These are phyloP conservation scores for Veloporphyrellus conicus DNA, from an alignment of 1,284 basidiomycete species.

Conservation along the genomic window DNA sequence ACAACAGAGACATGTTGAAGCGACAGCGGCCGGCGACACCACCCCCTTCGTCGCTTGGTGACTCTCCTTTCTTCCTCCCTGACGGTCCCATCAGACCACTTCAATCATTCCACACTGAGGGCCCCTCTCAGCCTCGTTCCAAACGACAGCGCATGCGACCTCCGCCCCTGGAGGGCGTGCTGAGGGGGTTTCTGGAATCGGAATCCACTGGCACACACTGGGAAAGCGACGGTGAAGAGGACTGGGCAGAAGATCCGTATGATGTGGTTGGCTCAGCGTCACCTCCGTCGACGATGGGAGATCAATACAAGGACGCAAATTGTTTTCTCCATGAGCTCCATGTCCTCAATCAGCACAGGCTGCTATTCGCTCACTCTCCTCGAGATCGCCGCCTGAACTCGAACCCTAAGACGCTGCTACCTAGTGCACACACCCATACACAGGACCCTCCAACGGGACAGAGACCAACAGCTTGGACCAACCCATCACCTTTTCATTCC, in stretches of 20 bases:
- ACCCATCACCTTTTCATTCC: conserved; percentile 4
- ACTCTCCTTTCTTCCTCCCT: conserved; percentile 32
- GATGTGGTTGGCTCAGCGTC: conserved; percentile 2
- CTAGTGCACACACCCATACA: background rate
- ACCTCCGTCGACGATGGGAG: conserved; percentile 9
- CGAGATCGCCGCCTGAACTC: conserved; percentile 10
- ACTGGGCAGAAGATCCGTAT: conserved; percentile 31
- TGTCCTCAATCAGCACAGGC: conserved; percentile 57
- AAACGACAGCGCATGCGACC: conserved; percentile 49
- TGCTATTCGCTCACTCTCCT: conserved; percentile 38
- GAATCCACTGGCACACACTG: conserved; percentile 6
- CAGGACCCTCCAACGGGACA: conserved; percentile 4
- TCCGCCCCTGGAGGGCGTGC: conserved; percentile 44
- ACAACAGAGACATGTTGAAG: conserved; percentile 54
- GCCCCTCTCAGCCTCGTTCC: conserved; percentile 10
- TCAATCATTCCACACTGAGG: conserved; percentile 24
- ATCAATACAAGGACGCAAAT: conserved; percentile 57
- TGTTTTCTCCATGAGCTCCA: conserved; percentile 64
- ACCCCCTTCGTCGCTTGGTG: conserved; percentile 39
- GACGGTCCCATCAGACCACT: conserved; percentile 24
- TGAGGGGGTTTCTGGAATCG: conserved; percentile 40
- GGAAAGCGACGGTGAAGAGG: conserved; percentile 37
- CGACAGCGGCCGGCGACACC: conserved; percentile 57
- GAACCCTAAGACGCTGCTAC: background rate
- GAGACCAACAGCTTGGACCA: background rate